Base-by-base conservation (phyloP, 106 monocot species). In the Allium sativum region DNA sequence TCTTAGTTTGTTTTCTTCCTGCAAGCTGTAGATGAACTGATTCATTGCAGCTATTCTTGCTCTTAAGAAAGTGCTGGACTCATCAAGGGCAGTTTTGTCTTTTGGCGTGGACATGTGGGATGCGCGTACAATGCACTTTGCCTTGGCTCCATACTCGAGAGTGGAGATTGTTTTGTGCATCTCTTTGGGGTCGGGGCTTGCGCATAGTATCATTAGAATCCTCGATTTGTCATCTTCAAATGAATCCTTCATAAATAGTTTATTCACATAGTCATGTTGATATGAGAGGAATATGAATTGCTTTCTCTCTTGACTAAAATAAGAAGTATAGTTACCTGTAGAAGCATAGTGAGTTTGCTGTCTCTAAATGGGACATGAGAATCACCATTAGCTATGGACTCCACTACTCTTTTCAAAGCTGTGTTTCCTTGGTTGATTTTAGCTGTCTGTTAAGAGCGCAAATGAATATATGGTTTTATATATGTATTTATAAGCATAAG, bases 341-440 rank as follows among this genome's bases (percentile, higher is more conserved):
- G 62, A 59, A 98, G 91, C 96, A 98, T 98, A 10, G 96, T 98
- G 6, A 98, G 79, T 65, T 98, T 98, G 78, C 96, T 98, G 19
- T 98, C 96, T 65, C 96, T 79, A 70, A 98, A 98, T 21, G 96
- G 96, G 21, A 98, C 91, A 73, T 98, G 96, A 43, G 96, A 98
- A 58, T 98, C 96, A 10, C 91, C 88, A 70, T 88, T 92, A 40
- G 96, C 96, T 59, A 98, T 98, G 21, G 91, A 98, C 62, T 98
- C 96, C 9, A 98, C 96, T 3, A 98, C 96, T 72, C 91, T 77
- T 62, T 98, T 98, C 62, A 98, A 58, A 13, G 96, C 91, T 56
- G 67, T 85, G 40, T 98, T 98, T 59, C 96, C 96, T 81, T 98
- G 96, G 57, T 98, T 98, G 17, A 98, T 98, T 68, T 98, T 98